phyloP scores from a whole-genome alignment of 805 yeast genomes.

The Metschnikowia peoriensis region DNA sequence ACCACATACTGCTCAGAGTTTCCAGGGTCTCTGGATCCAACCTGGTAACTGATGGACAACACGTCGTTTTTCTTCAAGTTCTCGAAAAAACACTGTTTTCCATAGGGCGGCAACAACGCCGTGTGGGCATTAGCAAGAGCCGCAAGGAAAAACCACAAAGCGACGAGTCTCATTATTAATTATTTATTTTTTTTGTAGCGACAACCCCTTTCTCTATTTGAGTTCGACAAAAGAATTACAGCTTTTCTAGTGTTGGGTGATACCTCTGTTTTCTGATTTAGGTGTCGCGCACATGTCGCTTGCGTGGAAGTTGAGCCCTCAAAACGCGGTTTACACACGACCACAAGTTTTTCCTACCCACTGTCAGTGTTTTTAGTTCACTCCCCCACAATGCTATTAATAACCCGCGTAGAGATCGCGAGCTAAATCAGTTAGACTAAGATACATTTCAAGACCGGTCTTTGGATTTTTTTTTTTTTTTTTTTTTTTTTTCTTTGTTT shows the following conservation, averaged over 20 bases:
- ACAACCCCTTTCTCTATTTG: not conserved
- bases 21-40: slow-evolving; percentile 81
- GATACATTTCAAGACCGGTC: not conserved
- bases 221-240: not conserved
- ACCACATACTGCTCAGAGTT: slow-evolving; percentile 61
- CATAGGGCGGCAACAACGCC: slow-evolving; percentile 76
- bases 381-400: too few relatives aligned
- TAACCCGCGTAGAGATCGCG: not conserved
- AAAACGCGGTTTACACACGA: slow-evolving; percentile 15
- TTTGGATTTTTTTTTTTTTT: not conserved
- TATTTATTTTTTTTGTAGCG: not conserved
- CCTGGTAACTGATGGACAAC: slow-evolving; percentile 86
- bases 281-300: not conserved
- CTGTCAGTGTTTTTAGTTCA: too few relatives aligned
- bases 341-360: not conserved
- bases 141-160: slow-evolving; percentile 18
- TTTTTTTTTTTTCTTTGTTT: too few relatives aligned
- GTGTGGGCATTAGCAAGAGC: slow-evolving; percentile 60
- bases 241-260: too few relatives aligned
- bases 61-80: slow-evolving; percentile 79
- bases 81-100: slow-evolving; percentile 87
- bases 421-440: slow-evolving; percentile 12
- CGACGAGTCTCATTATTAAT: slow-evolving; percentile 13
- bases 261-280: not conserved
- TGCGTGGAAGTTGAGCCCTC: not conserved